A percentile compares a stretch with the other conserved stretches of the same genome.
Conservation (phyloP, 495 filamentous ascomycete species). For the Amphirosellinia nigrospora region DNA sequence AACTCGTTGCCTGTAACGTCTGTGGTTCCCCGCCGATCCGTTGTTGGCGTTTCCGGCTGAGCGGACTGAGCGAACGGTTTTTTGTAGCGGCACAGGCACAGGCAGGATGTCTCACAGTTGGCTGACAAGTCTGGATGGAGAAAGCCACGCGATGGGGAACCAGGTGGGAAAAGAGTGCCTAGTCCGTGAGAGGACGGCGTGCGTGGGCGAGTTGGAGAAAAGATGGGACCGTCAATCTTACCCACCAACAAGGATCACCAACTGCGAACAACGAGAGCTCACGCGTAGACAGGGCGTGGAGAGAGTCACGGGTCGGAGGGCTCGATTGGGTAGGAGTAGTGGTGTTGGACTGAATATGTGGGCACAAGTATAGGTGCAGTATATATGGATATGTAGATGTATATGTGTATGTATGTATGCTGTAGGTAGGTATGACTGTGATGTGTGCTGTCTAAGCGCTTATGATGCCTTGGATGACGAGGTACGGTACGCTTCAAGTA, state of each 20-base stretch:
- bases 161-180: neutral
- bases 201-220: slow-evolving; percentile 22
- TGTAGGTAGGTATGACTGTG: slow-evolving; percentile 2
- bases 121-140: slow-evolving; percentile 15
- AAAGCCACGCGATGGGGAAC: slow-evolving; percentile 19
- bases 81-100: neutral
- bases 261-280: neutral
- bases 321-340: slow-evolving; percentile 11
- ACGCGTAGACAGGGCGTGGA: too few species aligned
- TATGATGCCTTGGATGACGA: slow-evolving; percentile 4
- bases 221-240: slow-evolving; percentile 19
- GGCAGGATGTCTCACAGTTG: slow-evolving; percentile 12
- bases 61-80: slow-evolving; percentile 16
- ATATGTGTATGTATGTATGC: neutral
- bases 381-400: neutral
- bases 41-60: slow-evolving; percentile 19
- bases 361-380: neutral
- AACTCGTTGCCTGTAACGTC: neutral
- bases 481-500: neutral
- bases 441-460: slow-evolving; percentile 16
- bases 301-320: slow-evolving; percentile 14
- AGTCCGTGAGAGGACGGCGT: neutral
- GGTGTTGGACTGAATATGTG: neutral
- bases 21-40: slow-evolving; percentile 15
- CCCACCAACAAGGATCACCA: slow-evolving; percentile 20